Percentiles rank a stretch among this genome's conserved stretches.
Evolutionary conservation across 371 early-diverging fungal genomes (phyloP).

Genomic region (Lichtheimia corymbifera): DNA sequence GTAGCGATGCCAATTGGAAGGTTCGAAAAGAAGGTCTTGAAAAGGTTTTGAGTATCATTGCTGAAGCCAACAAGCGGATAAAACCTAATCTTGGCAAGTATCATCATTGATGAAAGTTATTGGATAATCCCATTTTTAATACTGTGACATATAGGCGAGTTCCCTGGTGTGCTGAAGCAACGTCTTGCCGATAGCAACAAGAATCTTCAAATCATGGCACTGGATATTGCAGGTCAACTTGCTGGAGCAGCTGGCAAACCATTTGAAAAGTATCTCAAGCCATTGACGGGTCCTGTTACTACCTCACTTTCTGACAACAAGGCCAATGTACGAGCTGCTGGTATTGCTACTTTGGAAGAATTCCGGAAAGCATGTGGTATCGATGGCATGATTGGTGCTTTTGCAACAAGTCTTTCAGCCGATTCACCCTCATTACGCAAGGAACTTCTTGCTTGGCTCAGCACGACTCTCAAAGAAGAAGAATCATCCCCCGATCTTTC

Average conservation of each 20-base stretch:
- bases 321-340: slow-evolving; percentile 79
- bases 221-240: slow-evolving; percentile 40
- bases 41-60: slow-evolving; percentile 70
- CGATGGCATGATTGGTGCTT: slow-evolving; percentile 65
- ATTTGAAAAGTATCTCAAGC: slow-evolving; percentile 72
- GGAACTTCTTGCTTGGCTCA: slow-evolving; percentile 81
- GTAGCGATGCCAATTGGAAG: slow-evolving; percentile 90
- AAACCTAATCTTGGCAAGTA: slow-evolving; percentile 70
- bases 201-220: slow-evolving; percentile 45
- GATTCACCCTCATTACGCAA: slow-evolving; percentile 85
- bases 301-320: slow-evolving; percentile 86
- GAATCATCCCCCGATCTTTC: slow-evolving; percentile 57
- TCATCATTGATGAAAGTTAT: background rate
- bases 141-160: slow-evolving; percentile 49
- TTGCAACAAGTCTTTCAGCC: slow-evolving; percentile 68
- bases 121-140: slow-evolving; percentile 10
- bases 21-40: slow-evolving; percentile 93
- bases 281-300: slow-evolving; percentile 63
- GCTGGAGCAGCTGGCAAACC: slow-evolving; percentile 86
- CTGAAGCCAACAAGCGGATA: slow-evolving; percentile 79
- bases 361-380: slow-evolving; percentile 68
- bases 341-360: slow-evolving; percentile 71
- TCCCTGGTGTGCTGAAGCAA: slow-evolving; percentile 75
- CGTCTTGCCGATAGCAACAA: slow-evolving; percentile 90
- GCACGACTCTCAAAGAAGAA: slow-evolving; percentile 48